Evolutionary conservation across 176 grass and related monocot genomes (phyloP), one percentile per base, ranked within the genome.

Genomic region (Tillandsia leiboldiana): DNA sequence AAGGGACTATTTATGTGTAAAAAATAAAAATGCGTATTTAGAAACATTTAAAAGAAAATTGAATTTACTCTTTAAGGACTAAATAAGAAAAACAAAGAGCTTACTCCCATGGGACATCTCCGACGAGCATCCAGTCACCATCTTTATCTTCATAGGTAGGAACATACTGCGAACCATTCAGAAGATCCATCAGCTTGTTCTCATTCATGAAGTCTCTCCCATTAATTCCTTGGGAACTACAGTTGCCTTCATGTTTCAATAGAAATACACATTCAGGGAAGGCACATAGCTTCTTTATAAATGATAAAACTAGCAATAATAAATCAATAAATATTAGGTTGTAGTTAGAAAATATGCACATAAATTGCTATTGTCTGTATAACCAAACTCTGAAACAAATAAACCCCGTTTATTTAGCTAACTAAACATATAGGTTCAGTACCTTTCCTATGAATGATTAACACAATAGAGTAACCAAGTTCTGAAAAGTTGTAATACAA

Each of bases 111-210:
- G 94, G 94, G 33, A 97, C 94, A 49, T 97, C 89, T 14, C 94
- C 94, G 68, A 92, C 86, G 24, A 93, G 84, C 94, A 93, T 99
- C 94, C 89, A 99, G 68, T 99, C 94, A 2, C 89, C 87, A 78
- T 93, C 94, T 73, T 86, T 99, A 85, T 99, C 89, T 83, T 99
- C 89, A 20, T 93, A 93, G 63, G 94, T 93, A 15, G 87, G 91
- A 67, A 99, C 86, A 75, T 77, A 88, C 63, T 99, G 87, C 8
- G 82, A 92, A 63, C 82, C 84, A 33, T 83, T 93, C 49, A 87
- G 65, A 3, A 82, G 78, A 83, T 91, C 81, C 71, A 70, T 84
- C 74, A 91, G 51, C 69, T 84, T 87, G 10, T 76, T 85, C 63
- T 91, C 85, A 13, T 75, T 85, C 87, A 50, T 77, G 20, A 58